A percentile compares a stretch with the other conserved stretches of the same genome.
phyloP scores from a whole-genome alignment of 2,329 filamentous ascomycete genomes.

The Aureobasidium zeae region DNA sequence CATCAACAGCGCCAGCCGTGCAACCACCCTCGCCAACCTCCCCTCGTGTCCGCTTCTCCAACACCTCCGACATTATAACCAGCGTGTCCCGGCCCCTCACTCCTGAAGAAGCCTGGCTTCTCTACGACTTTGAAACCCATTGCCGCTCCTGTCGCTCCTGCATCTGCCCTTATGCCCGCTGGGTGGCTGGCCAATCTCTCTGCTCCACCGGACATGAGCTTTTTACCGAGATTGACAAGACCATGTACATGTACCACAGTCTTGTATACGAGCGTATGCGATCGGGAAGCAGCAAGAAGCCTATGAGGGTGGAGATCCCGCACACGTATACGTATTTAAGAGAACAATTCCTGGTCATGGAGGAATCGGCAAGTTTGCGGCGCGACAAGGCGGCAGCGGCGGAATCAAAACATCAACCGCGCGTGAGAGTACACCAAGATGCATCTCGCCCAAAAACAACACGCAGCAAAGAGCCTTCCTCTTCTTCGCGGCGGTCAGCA shows the following conservation, averaged over 20 bases:
- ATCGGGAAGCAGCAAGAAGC: constrained; percentile 26
- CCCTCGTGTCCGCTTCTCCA: constrained; percentile 24
- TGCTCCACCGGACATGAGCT: constrained; percentile 37
- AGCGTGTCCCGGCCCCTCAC: constrained; percentile 33
- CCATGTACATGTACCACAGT: constrained; percentile 34
- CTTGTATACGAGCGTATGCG: constrained; percentile 24
- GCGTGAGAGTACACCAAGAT: constrained; percentile 2
- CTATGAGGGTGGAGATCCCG: constrained; percentile 38
- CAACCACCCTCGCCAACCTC: constrained; percentile 21
- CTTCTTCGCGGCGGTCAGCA: too few relatives aligned
- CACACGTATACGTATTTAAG: constrained; percentile 27
- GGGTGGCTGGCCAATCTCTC: constrained; percentile 32
- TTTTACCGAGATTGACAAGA: constrained; percentile 37
- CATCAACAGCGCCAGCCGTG: constrained; percentile 1
- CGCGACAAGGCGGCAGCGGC: not conserved
- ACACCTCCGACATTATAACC: constrained; percentile 23
- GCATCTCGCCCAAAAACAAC: too few relatives aligned
- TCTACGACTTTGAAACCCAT: constrained; percentile 42
- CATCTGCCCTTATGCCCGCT: constrained; percentile 36
- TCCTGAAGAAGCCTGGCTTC: constrained; percentile 36
- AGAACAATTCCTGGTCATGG: constrained; percentile 7
- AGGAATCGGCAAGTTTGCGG: not conserved
- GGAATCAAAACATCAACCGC: not conserved
- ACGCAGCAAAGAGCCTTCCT: not conserved
- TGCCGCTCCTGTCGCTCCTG: constrained; percentile 37